phyloP scores from a whole-genome alignment of 257 asterid species.

The Henckelia pumila region DNA sequence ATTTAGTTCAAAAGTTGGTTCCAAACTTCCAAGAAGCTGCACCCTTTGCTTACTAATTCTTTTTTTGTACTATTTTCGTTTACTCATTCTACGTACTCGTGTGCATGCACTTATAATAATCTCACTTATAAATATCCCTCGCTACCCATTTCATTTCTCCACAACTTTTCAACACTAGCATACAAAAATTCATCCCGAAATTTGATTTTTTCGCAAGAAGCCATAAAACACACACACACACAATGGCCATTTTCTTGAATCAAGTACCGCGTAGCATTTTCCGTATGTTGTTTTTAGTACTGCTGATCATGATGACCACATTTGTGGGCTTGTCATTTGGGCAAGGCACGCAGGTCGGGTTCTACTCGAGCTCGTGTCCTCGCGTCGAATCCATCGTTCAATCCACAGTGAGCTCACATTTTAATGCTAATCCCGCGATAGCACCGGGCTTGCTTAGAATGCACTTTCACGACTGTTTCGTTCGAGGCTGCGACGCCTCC shows the following conservation, averaged over 20 bases:
- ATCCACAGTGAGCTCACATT: constrained; percentile 48
- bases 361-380: constrained; percentile 64
- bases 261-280: not conserved
- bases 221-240: too few relatives aligned
- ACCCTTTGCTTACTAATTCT: too few relatives aligned
- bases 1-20: too few relatives aligned
- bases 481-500: constrained; percentile 81
- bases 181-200: too few relatives aligned
- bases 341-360: constrained; percentile 75
- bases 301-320: constrained; percentile 28
- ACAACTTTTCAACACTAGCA: not conserved
- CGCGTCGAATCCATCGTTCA: constrained; percentile 57
- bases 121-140: constrained; percentile 37
- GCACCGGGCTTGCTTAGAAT: constrained; percentile 76
- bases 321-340: constrained; percentile 36
- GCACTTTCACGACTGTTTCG: constrained; percentile 91
- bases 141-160: constrained; percentile 3
- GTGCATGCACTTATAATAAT: too few relatives aligned
- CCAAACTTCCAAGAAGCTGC: too few relatives aligned
- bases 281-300: constrained; percentile 2
- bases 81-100: too few relatives aligned
- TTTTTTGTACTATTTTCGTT: too few relatives aligned
- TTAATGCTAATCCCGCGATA: constrained; percentile 40
- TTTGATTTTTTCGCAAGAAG: not conserved
- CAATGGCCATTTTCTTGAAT: constrained; percentile 20